phyloP scores from a whole-genome alignment of 805 yeast genomes.

The Kazachstania taianensis region DNA sequence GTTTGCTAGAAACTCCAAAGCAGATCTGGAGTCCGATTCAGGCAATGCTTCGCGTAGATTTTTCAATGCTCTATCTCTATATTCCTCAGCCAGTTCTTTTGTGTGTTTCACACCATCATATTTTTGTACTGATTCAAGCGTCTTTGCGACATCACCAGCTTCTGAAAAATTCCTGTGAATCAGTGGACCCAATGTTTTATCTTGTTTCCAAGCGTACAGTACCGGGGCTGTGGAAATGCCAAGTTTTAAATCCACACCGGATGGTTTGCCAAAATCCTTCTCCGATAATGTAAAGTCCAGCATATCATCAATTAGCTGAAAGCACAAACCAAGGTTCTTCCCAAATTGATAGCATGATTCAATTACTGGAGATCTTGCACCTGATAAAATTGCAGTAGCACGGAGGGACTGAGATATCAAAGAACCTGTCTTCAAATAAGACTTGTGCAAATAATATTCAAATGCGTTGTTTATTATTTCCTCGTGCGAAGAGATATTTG shows the following conservation, averaged over 20 bases:
- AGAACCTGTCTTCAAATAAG: constrained; percentile 90
- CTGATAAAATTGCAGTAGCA: constrained; percentile 87
- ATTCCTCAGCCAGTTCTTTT: constrained; percentile 61
- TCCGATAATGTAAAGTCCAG: constrained; percentile 88
- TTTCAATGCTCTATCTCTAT: constrained; percentile 63
- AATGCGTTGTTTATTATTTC: constrained; percentile 79
- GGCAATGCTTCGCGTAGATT: constrained; percentile 64
- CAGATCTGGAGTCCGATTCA: constrained; percentile 80
- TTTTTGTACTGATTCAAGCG: constrained; percentile 60
- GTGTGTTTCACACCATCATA: constrained; percentile 73
- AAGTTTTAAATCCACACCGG: constrained; percentile 86
- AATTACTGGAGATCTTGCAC: constrained; percentile 63
- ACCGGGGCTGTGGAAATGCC: constrained; percentile 98
- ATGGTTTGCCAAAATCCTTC: constrained; percentile 81
- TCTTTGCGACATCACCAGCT: constrained; percentile 78
- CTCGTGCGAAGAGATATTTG: constrained; percentile 38
- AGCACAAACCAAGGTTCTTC: constrained; percentile 84
- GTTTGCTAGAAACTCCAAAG: constrained; percentile 74
- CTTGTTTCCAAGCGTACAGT: constrained; percentile 83
- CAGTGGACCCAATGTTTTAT: constrained; percentile 73
- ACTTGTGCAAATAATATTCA: constrained; percentile 89
- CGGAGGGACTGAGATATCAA: constrained; percentile 88
- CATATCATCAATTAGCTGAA: constrained; percentile 94
- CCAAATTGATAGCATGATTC: constrained; percentile 89
- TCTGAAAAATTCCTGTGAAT: constrained; percentile 73